phyloP scores from a whole-genome alignment of 2,329 filamentous ascomycete genomes.

The Escovopsis sp. region DNA sequence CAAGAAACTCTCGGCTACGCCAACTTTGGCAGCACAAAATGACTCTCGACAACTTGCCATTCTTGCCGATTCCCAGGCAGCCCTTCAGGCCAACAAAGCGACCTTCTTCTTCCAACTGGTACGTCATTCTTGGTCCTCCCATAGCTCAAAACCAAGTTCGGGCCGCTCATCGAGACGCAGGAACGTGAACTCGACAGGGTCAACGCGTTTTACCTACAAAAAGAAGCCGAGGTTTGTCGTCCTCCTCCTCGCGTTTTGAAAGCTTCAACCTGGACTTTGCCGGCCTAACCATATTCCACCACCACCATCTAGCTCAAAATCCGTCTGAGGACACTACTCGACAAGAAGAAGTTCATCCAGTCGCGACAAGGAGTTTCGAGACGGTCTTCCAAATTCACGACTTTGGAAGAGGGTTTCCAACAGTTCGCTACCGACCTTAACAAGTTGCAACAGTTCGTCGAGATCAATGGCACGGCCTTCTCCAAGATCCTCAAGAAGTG shows the following conservation, averaged over 20 bases:
- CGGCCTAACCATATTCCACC: conserved; percentile 2
- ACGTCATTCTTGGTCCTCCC: conserved; percentile 14
- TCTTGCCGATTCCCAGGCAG: conserved; percentile 63
- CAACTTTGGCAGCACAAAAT: conserved; percentile 65
- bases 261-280: neutral
- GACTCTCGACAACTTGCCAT: conserved; percentile 35
- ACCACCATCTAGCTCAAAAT: conserved; percentile 59
- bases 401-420: conserved; percentile 89
- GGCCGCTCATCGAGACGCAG: conserved; percentile 38
- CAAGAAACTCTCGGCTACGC: conserved; percentile 91
- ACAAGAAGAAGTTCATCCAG: conserved; percentile 88
- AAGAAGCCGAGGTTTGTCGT: conserved; percentile 76
- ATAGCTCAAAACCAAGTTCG: conserved; percentile 12
- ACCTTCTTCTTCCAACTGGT: conserved; percentile 98
- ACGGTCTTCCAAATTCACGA: conserved; percentile 84
- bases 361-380: conserved; percentile 69
- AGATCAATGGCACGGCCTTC: conserved; percentile 94
- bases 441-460: conserved; percentile 96
- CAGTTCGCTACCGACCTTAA: conserved; percentile 94
- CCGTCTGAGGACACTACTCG: conserved; percentile 76
- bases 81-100: conserved; percentile 90
- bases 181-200: conserved; percentile 97
- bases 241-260: neutral
- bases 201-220: conserved; percentile 94
- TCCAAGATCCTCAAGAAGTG: conserved; percentile 99